Conservation (phyloP, 345 rosid species). For the Noccaea caerulescens region DNA sequence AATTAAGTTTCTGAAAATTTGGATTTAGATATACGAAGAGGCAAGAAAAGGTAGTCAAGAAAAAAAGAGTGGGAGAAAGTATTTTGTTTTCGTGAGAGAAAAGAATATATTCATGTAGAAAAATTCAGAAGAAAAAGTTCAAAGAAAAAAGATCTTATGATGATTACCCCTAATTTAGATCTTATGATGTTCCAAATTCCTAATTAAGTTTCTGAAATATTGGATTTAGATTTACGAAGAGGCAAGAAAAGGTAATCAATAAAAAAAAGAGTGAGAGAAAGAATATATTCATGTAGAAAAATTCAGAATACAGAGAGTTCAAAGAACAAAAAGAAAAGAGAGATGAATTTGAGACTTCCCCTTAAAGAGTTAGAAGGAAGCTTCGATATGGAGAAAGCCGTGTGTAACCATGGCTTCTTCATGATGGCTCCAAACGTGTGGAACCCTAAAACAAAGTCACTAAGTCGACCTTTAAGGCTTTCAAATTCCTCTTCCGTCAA, state of each 20-base stretch:
- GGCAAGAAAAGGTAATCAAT: not conserved
- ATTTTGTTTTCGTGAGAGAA: too few relatives aligned
- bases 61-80: not conserved
- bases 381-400: conserved; percentile 49
- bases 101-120: not conserved
- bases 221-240: not conserved
- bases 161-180: too few relatives aligned
- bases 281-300: not conserved
- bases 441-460: conserved; percentile 45
- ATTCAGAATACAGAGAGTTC: not conserved
- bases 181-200: too few relatives aligned
- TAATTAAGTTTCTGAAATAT: too few relatives aligned
- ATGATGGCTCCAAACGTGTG: conserved; percentile 64
- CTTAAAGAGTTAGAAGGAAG: conserved; percentile 2
- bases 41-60: not conserved
- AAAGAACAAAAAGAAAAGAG: not conserved
- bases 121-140: too few relatives aligned
- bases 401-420: conserved; percentile 62
- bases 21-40: not conserved
- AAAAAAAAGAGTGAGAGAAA: not conserved
- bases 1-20: too few relatives aligned
- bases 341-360: conserved; percentile 25
- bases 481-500: conserved; percentile 26
- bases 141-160: too few relatives aligned
- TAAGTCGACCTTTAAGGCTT: conserved; percentile 47